Percentiles rank a stretch among this genome's conserved stretches.
Evolutionary conservation across 192 early-diverging fungal species (phyloP).

Genomic region (Neocallimastix lanati): DNA sequence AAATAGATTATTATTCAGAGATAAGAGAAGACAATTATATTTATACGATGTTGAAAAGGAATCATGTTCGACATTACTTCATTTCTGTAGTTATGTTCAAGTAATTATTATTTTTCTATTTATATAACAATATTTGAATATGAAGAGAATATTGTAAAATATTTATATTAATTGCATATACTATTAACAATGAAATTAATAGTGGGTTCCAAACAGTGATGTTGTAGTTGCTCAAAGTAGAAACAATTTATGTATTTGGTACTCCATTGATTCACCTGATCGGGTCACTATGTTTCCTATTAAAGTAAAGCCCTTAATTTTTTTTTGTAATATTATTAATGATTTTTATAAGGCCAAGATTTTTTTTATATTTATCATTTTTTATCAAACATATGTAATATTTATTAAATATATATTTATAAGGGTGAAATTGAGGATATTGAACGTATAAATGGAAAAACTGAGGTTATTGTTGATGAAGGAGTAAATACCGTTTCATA

Average conservation of each 20-base stretch:
- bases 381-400: too few species aligned
- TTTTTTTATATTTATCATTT: too few species aligned
- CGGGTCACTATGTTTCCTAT: constrained; percentile 46
- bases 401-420: too few species aligned
- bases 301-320: too few species aligned
- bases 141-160: too few species aligned
- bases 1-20: constrained; percentile 38
- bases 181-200: too few species aligned
- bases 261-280: constrained; percentile 40
- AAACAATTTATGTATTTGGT: constrained; percentile 45
- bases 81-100: constrained; percentile 44
- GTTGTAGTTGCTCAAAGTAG: constrained; percentile 42
- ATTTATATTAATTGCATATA: too few species aligned
- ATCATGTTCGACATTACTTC: constrained; percentile 24
- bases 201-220: constrained; percentile 46
- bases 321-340: too few species aligned
- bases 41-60: constrained; percentile 28
- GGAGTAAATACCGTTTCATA: constrained; percentile 48
- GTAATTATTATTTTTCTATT: constrained; percentile 8
- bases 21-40: constrained; percentile 36
- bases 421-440: constrained; percentile 47
- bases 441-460: constrained; percentile 33
- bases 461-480: constrained; percentile 46
- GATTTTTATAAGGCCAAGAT: too few species aligned
- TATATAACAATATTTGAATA: too few species aligned